Evolutionary conservation across 2,329 filamentous ascomycete genomes (phyloP), one percentile per base, ranked within the genome.

Genomic region (Calonectria honghensis): DNA sequence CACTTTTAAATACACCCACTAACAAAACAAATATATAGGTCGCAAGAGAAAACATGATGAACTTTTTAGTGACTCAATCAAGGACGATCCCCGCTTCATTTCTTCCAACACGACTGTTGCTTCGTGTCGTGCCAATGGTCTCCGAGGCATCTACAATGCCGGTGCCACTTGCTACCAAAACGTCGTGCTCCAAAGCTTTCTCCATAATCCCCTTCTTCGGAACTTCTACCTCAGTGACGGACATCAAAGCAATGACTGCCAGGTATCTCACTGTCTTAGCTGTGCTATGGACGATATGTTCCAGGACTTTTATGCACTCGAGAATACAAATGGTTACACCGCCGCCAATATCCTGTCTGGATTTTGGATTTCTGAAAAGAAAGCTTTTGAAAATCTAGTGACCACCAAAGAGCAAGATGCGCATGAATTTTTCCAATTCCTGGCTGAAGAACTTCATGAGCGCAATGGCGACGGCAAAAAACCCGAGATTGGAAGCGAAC

Each of bases 131-230:
- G 96, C 95, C 24, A 96, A 94, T 78, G 96, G 97, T 13, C 91
- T 98, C 50, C 93, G 97, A 45, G 96, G 96, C 39, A 94, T 99
- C 75, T 98, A 98, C 85, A 99, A 98, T 82, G 96, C 98, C 84
- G 97, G 96, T n/a, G 96, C 97, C 73, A 98, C 97, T 14, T 99
- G 96, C 87, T 99, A 98, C 85, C 96, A 98, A 90, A 98, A 97
- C 80, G 96, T 98, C 37, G 96, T 98, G 63, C 89, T 99, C 20
- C 97, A 98, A 84, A 96, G 94, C 72, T 93, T 99, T 79, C 91
- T 98, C 70, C 96, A 98, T 86, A 98, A 98, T 82, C 96, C 96
- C 0, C 90, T 98, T 57, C 90, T 99, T 37, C 93, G 95, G 74
- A 96, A 96, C 79, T 98, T 95, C 85, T 98, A 98, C 84, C 92